phyloP scores from a whole-genome alignment of 2,329 filamentous ascomycete genomes.

The Fusarium devonianum region DNA sequence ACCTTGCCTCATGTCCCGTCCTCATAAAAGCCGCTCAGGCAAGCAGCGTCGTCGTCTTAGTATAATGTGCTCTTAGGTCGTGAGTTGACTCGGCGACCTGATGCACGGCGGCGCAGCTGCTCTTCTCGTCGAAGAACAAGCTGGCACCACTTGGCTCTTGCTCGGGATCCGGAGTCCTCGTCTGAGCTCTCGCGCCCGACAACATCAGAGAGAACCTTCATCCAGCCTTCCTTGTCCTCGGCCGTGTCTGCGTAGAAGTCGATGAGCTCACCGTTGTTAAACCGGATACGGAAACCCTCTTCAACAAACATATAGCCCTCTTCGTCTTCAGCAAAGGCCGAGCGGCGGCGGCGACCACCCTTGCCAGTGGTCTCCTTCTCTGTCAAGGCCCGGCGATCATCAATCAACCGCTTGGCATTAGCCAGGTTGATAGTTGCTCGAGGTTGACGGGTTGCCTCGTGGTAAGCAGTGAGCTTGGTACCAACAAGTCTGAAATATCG shows the following conservation, averaged over 20 bases:
- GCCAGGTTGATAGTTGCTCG: conserved; percentile 95
- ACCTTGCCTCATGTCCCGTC: conserved; percentile 35
- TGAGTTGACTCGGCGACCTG: conserved; percentile 60
- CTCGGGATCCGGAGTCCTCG: conserved; percentile 54
- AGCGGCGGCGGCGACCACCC: conserved; percentile 83
- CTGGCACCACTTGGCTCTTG: conserved; percentile 71
- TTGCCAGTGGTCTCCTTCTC: conserved; percentile 83
- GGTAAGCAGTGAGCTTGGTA: conserved; percentile 91
- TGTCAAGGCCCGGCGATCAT: conserved; percentile 83
- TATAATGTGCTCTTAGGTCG: conserved; percentile 66
- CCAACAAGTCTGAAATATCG: conserved; percentile 96
- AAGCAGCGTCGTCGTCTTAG: conserved; percentile 43
- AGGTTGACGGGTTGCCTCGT: conserved; percentile 93
- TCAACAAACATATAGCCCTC: conserved; percentile 99
- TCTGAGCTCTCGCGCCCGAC: conserved; percentile 63
- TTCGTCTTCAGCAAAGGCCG: conserved; percentile 96
- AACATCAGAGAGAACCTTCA: conserved; percentile 82
- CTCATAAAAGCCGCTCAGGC: conserved; percentile 15
- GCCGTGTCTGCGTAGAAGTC: conserved; percentile 96
- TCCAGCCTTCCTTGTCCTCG: conserved; percentile 91
- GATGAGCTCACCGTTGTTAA: conserved; percentile 97
- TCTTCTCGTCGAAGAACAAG: conserved; percentile 70
- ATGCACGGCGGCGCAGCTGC: conserved; percentile 61
- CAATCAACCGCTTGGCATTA: conserved; percentile 91
- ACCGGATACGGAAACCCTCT: conserved; percentile 97